Evolutionary conservation across 352 stramenopile genomes (phyloP).

Genomic region (Phytophthora fragariaefolia): DNA sequence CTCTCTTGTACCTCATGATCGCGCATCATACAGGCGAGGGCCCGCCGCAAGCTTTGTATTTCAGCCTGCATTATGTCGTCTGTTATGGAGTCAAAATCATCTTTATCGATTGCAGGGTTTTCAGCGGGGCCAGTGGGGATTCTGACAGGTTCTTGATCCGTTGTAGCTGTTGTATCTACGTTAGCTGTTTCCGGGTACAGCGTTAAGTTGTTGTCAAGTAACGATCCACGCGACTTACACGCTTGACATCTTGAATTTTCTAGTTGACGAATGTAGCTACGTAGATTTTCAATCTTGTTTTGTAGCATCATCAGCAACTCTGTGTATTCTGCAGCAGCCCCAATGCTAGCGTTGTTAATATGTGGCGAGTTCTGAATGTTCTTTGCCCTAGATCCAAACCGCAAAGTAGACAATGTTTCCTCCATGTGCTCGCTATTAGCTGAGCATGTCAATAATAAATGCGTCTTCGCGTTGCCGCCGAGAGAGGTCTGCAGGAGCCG

Average conservation of each 20-base stretch:
- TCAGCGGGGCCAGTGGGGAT: background rate
- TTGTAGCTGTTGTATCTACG: background rate
- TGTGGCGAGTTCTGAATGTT: constrained; percentile 74
- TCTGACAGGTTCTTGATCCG: background rate
- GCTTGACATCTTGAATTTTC: constrained; percentile 34
- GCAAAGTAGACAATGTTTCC: constrained; percentile 89
- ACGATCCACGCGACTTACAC: constrained; percentile 14
- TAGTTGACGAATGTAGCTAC: constrained; percentile 59
- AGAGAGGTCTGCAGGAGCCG: constrained; percentile 87
- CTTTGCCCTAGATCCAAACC: constrained; percentile 91
- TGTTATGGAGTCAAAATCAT: constrained; percentile 17
- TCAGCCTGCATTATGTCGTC: constrained; percentile 61
- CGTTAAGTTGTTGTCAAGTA: background rate
- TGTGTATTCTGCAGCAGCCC: constrained; percentile 24
- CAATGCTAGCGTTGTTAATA: constrained; percentile 69
- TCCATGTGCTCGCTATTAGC: constrained; percentile 44
- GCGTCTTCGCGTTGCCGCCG: constrained; percentile 88
- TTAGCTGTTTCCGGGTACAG: background rate
- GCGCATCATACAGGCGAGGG: constrained; percentile 48
- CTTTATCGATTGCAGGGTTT: background rate
- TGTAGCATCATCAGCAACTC: constrained; percentile 57
- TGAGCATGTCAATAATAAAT: constrained; percentile 80
- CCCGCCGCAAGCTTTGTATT: constrained; percentile 47
- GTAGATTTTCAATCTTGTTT: constrained; percentile 67
- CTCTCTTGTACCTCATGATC: constrained; percentile 46